Evolutionary conservation across 257 asterid genomes (phyloP), one percentile per base, ranked within the genome.

Genomic region (Scutellaria minor): DNA sequence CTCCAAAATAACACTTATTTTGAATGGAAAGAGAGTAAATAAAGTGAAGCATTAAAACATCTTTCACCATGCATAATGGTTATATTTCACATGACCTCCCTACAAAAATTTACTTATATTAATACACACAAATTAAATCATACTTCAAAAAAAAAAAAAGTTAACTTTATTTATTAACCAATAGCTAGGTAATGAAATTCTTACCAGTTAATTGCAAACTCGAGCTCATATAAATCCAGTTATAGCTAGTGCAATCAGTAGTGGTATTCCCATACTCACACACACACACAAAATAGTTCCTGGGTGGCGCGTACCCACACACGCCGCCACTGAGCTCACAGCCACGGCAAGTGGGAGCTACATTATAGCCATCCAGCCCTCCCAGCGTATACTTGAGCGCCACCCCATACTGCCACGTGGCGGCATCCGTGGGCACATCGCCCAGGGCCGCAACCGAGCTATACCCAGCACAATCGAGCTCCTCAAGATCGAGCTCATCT

Each of bases 291-390:
- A 78, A 74, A 24, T 54, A 37, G 15, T 78, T 27, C 64, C n/a
- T 9, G 39, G 76, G 79, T 53, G 73, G 79, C 60, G 76, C 79
- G 73, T 78, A 78, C 18, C 83, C 83, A 9, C 82, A 78, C 14
- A 57, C 83, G 64, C 83, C 83, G 15, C 79, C 83, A 40, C 79
- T 78, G 52, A 42, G 11, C 24, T 78, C 83, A 15, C 83, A 78
- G 0, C 73, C 78, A 7, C 9, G 78, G 73, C 83, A 74, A 2
- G 73, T 41, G 0, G 76, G 82, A 13, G 78, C 74, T 8, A 53
- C 13, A 12, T 62, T 48, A 18, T 73, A 78, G 5, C 69, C 2
- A 7, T 68, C 82, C 69, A 78, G 10, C 40, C 82, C 82, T 1
- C 82, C 82, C 73, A 73, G 0, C 31, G 79, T 73, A 18, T 73